Evolutionary conservation across 768 basidiomycete species (phyloP).

Genomic region (Suillus fuscotomentosus): DNA sequence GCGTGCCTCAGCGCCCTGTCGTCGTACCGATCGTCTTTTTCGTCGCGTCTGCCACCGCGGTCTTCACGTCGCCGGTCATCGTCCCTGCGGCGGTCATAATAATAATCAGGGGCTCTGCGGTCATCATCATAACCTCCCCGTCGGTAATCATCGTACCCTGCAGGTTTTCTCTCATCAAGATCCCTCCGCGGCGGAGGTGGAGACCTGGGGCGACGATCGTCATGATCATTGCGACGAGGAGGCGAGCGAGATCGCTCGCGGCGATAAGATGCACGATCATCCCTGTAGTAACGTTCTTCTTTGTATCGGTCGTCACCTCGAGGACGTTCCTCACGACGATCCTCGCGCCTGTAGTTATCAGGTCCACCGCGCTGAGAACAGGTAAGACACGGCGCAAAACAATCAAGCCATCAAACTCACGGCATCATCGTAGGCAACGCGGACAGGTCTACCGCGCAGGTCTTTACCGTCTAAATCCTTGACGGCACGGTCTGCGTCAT

Average conservation of each 20-base stretch:
- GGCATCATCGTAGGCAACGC: slow-evolving; percentile 63
- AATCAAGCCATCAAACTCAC: slow-evolving; percentile 37
- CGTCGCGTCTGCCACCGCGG: slow-evolving; percentile 73
- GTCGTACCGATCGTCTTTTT: slow-evolving; percentile 80
- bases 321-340: slow-evolving; percentile 47
- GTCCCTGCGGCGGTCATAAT: slow-evolving; percentile 88
- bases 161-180: slow-evolving; percentile 81
- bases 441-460: slow-evolving; percentile 79
- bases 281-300: slow-evolving; percentile 56
- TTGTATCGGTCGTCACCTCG: slow-evolving; percentile 54
- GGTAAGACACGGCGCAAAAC: background rate
- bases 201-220: slow-evolving; percentile 82
- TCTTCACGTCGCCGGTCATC: slow-evolving; percentile 64
- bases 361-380: slow-evolving; percentile 55
- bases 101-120: slow-evolving; percentile 79
- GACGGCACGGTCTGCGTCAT: slow-evolving; percentile 93
- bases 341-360: slow-evolving; percentile 77
- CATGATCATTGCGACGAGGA: slow-evolving; percentile 65
- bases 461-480: slow-evolving; percentile 84
- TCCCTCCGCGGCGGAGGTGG: slow-evolving; percentile 75
- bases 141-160: slow-evolving; percentile 90
- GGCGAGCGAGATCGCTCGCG: slow-evolving; percentile 86
- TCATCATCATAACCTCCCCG: slow-evolving; percentile 79
- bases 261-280: slow-evolving; percentile 48
- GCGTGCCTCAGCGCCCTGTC: slow-evolving; percentile 70